Evolutionary conservation across 345 rosid species (phyloP).

Genomic region (Lumnitzera littorea): DNA sequence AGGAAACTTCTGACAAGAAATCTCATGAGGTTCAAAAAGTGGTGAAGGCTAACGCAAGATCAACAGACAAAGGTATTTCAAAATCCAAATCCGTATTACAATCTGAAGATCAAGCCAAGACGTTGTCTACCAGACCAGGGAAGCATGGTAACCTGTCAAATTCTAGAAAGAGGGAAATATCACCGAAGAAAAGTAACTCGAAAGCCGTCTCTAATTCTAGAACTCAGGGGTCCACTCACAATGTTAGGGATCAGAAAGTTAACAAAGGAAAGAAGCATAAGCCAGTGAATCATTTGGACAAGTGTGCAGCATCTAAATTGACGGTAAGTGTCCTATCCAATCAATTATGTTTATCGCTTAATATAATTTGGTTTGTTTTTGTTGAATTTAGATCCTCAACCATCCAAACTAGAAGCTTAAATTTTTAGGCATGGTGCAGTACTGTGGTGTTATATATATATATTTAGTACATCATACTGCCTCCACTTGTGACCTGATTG

Average conservation of each 20-base stretch:
- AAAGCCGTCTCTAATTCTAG: neutral
- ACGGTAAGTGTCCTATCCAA: neutral
- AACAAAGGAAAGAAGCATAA: neutral
- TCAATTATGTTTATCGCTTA: too few species aligned
- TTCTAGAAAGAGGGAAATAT: slow-evolving; percentile 14
- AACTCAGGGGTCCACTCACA: neutral
- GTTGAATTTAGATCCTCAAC: too few species aligned
- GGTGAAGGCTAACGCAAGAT: slow-evolving; percentile 18
- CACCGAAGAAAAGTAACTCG: slow-evolving; percentile 8
- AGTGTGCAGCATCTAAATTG: neutral
- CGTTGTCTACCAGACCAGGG: slow-evolving; percentile 17
- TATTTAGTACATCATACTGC: too few species aligned
- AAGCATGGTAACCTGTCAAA: slow-evolving; percentile 27
- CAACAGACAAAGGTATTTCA: slow-evolving; percentile 19
- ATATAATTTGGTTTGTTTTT: too few species aligned
- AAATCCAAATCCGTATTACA: slow-evolving; percentile 31
- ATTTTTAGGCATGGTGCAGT: too few species aligned
- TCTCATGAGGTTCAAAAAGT: slow-evolving; percentile 24
- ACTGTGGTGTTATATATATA: too few species aligned
- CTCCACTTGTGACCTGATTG: too few species aligned
- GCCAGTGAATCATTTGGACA: neutral
- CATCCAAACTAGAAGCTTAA: too few species aligned
- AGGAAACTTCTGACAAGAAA: slow-evolving; percentile 24
- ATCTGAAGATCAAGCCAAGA: slow-evolving; percentile 32
- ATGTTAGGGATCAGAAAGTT: neutral